Conservation (phyloP, 768 basidiomycete species). For the Rhodosporidiobolus sp. region DNA sequence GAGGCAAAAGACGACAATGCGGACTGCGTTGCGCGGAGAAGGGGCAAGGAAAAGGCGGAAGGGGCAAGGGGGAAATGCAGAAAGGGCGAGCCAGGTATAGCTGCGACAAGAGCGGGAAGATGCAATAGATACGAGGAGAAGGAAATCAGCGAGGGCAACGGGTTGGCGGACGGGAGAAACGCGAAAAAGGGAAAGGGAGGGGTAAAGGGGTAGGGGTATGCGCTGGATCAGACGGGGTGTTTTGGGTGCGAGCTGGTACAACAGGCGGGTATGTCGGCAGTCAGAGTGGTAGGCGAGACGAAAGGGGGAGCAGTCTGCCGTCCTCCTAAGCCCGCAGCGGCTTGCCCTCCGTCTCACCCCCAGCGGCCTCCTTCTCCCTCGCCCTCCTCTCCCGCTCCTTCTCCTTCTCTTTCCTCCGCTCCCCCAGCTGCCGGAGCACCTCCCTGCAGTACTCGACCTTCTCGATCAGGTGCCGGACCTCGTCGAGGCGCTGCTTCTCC, state of each 20-base stretch:
- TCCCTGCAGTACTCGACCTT: constrained; percentile 86
- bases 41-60: background rate
- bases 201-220: background rate
- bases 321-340: background rate
- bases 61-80: too few relatives aligned
- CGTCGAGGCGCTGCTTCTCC: constrained; percentile 9
- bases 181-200: background rate
- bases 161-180: background rate
- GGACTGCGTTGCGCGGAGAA: background rate
- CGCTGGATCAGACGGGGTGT: background rate
- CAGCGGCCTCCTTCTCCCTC: background rate
- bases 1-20: background rate
- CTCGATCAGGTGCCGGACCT: constrained; percentile 56
- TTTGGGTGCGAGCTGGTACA: too few relatives aligned
- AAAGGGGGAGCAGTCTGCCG: too few relatives aligned
- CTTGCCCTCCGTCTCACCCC: background rate
- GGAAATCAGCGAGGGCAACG: background rate
- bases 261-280: too few relatives aligned
- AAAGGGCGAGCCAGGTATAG: too few relatives aligned
- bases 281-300: too few relatives aligned
- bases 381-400: background rate
- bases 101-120: background rate
- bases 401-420: constrained; percentile 18
- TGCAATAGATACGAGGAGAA: background rate
- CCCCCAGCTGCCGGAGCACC: constrained; percentile 55